Percentiles rank a stretch among this genome's conserved stretches.
phyloP scores from a whole-genome alignment of 768 basidiomycete genomes.

The Gelatoporia subvermispora region DNA sequence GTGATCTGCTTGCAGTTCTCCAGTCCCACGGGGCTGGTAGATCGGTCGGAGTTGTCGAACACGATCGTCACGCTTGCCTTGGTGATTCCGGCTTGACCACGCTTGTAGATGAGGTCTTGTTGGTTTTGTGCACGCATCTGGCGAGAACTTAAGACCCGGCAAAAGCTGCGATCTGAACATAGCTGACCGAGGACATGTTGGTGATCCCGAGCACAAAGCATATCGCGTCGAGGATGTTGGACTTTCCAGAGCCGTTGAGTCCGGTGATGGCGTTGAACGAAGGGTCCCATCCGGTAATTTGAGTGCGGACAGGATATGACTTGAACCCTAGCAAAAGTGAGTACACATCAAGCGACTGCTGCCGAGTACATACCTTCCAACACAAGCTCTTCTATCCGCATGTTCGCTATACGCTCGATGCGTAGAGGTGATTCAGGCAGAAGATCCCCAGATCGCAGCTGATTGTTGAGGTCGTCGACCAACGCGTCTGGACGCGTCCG shows the following conservation, averaged over 20 bases:
- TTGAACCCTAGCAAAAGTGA: slow-evolving; percentile 76
- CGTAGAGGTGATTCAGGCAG: too few relatives aligned
- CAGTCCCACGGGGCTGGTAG: slow-evolving; percentile 77
- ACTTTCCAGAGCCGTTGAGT: slow-evolving; percentile 94
- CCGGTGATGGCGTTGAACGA: slow-evolving; percentile 99
- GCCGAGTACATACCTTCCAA: slow-evolving; percentile 63
- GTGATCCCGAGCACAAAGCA: slow-evolving; percentile 98
- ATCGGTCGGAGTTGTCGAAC: slow-evolving; percentile 92
- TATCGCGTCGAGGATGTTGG: slow-evolving; percentile 98
- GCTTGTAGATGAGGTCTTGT: slow-evolving; percentile 98
- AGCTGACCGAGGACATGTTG: slow-evolving; percentile 83
- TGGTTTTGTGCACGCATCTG: slow-evolving; percentile 95
- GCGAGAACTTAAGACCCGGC: not conserved
- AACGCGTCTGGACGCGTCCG: too few relatives aligned
- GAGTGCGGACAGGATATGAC: slow-evolving; percentile 93
- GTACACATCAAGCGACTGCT: not conserved
- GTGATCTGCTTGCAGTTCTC: slow-evolving; percentile 86
- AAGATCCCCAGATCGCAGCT: too few relatives aligned
- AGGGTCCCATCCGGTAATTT: slow-evolving; percentile 94
- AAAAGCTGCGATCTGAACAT: not conserved
- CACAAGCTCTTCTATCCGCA: slow-evolving; percentile 94
- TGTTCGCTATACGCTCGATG: slow-evolving; percentile 32
- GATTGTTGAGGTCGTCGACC: too few relatives aligned
- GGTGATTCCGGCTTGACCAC: slow-evolving; percentile 94
- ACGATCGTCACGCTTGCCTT: slow-evolving; percentile 98